Evolutionary conservation across 139 green algal species (phyloP), one percentile per base, ranked within the genome.

Genomic region (Trebouxia sp.): DNA sequence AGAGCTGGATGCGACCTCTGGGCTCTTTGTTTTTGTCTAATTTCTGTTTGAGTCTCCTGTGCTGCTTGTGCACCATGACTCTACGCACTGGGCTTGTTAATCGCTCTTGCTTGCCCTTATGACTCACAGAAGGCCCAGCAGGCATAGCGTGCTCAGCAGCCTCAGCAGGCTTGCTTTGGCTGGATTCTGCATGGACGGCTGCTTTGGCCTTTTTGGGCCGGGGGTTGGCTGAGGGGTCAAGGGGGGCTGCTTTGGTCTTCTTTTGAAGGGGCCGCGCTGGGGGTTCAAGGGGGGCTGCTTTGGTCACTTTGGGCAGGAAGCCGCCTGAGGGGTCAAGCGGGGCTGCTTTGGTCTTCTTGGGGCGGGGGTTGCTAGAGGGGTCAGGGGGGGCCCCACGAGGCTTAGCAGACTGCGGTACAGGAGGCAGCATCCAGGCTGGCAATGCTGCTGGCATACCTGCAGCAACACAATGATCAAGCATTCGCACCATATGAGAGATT

Each of bases 381-480:
- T 53, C 47, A 53, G 15, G 47, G 47, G 14, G 15, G 15, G 47
- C 47, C 15, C 47, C 14, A 26, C 20, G 15, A 26, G 47, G 47
- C 47, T 53, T 53, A 26, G 47, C 14, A 10, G 10, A 14, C 39
- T 30, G 69, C 42, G 42, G 7, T 55, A 41, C 53, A 20, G 4
- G 5, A 30, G 69, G 69, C 69, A 77, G 26, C 26, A 77, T 39
- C 69, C 69, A 77, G 3, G 69, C 8, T 56, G 69, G 69, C 41
- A 77, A 26, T 20, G 41, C 69, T 41, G 11, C 1, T 41, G 69
- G 69, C 69, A 56, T 53, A 12, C 69, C 69, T 77, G 69, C 42
- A 56, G 50, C 4, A 28, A 17, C 22, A 58, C 20, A 58, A n/a
- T n/a, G 50, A 58, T 58, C 20, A 22, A 22, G 20, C 22, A 58